Conservation (phyloP, 1,139 yeast genomes). For the Pichia sp. region DNA sequence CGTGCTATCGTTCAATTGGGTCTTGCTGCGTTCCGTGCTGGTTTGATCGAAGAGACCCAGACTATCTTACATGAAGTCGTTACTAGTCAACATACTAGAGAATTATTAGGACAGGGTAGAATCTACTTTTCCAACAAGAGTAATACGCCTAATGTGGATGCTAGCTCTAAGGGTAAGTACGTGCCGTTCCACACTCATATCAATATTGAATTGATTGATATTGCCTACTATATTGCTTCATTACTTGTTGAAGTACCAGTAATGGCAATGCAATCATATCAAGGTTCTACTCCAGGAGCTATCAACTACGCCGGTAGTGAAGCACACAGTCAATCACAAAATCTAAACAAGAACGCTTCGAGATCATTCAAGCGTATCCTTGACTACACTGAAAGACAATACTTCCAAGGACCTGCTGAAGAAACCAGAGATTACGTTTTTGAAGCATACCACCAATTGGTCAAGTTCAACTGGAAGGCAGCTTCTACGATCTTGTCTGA, state of each 20-base stretch:
- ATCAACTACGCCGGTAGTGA: conserved; percentile 35
- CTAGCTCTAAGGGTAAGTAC: conserved; percentile 65
- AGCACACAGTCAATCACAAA: conserved; percentile 20
- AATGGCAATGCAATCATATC: conserved; percentile 39
- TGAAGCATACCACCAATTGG: conserved; percentile 87
- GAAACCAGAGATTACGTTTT: conserved; percentile 90
- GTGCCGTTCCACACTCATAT: conserved; percentile 99
- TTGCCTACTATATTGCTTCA: conserved; percentile 87
- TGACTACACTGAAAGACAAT: conserved; percentile 91
- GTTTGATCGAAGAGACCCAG: conserved; percentile 81
- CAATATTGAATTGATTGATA: conserved; percentile 89
- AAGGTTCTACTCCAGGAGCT: conserved; percentile 28
- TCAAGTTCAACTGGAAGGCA: conserved; percentile 83
- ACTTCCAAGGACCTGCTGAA: conserved; percentile 97
- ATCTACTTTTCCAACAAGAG: conserved; percentile 44
- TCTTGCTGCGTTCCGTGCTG: conserved; percentile 88
- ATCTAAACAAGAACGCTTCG: conserved; percentile 28
- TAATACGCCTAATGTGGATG: conserved; percentile 4
- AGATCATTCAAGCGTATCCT: conserved; percentile 89
- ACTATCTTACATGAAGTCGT: conserved; percentile 85
- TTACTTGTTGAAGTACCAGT: conserved; percentile 88
- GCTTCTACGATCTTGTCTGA: conserved; percentile 66
- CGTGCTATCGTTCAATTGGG: conserved; percentile 96
- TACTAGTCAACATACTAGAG: conserved; percentile 81
- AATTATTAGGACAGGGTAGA: conserved; percentile 89